A percentile compares a stretch with the other conserved stretches of the same genome.
Conservation (phyloP, 805 yeast genomes). For the Monosporozyma servazzii region DNA sequence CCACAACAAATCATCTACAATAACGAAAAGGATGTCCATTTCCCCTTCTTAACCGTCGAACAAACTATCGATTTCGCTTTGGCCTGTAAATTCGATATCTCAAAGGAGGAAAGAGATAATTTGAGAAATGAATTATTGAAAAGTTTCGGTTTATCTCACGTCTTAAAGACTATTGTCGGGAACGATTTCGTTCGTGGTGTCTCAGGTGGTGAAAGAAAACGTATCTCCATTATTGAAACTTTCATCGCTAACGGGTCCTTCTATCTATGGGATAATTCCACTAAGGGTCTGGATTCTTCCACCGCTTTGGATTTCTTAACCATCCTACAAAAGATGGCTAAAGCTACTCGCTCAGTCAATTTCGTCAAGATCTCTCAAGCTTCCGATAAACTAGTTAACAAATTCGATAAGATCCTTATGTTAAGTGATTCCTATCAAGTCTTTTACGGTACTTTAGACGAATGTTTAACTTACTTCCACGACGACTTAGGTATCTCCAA, state of each 20-base stretch:
- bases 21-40: slow-evolving; percentile 50
- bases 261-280: slow-evolving; percentile 46
- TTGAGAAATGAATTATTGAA: slow-evolving; percentile 21
- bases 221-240: slow-evolving; percentile 57
- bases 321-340: slow-evolving; percentile 36
- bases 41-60: slow-evolving; percentile 46
- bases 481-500: slow-evolving; percentile 40
- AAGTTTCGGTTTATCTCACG: slow-evolving; percentile 41
- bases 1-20: slow-evolving; percentile 30
- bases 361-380: slow-evolving; percentile 42
- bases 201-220: slow-evolving; percentile 60
- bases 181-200: slow-evolving; percentile 56
- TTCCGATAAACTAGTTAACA: slow-evolving; percentile 39
- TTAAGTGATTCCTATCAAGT: slow-evolving; percentile 41
- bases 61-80: slow-evolving; percentile 50
- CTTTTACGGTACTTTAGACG: slow-evolving; percentile 36
- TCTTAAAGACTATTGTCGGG: slow-evolving; percentile 52
- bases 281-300: slow-evolving; percentile 43
- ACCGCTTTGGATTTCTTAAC: slow-evolving; percentile 41
- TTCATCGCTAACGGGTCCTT: slow-evolving; percentile 37
- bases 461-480: slow-evolving; percentile 40
- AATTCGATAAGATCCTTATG: slow-evolving; percentile 40
- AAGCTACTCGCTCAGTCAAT: slow-evolving; percentile 34
- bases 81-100: slow-evolving; percentile 32
- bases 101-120: slow-evolving; percentile 20